These are phyloP conservation scores for Paramyrothecium roridum DNA, from an alignment of 2,329 filamentous ascomycete species.

Conservation along the genomic window DNA sequence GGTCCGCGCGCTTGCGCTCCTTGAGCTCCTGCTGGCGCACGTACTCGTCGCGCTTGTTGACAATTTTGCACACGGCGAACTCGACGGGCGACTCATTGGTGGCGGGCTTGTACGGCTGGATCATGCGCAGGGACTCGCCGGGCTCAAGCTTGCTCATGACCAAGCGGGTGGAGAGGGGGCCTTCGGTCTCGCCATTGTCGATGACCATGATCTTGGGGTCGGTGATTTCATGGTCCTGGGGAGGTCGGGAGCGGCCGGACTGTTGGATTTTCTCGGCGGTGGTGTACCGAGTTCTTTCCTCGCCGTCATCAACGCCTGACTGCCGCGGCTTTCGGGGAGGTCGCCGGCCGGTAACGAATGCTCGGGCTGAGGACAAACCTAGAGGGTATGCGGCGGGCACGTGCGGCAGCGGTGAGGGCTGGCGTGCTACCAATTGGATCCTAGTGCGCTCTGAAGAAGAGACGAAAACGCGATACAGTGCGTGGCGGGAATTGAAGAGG, in stretches of 20 bases:
- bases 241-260: conserved; percentile 32
- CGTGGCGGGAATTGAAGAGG: conserved; percentile 40
- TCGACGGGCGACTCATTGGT: conserved; percentile 18
- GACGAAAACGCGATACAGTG: conserved; percentile 46
- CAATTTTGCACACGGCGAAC: conserved; percentile 67
- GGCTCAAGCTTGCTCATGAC: conserved; percentile 38
- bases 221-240: conserved; percentile 42
- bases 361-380: conserved; percentile 12
- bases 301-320: conserved; percentile 12
- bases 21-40: conserved; percentile 38
- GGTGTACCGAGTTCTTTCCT: conserved; percentile 29
- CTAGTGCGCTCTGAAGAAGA: conserved; percentile 26
- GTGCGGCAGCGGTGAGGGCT: conserved; percentile 2
- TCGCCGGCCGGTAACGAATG: neutral
- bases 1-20: conserved; percentile 23
- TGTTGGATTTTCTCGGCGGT: conserved; percentile 27
- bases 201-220: conserved; percentile 39
- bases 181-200: conserved; percentile 32
- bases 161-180: conserved; percentile 30
- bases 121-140: conserved; percentile 37
- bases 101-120: conserved; percentile 32
- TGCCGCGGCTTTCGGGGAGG: conserved; percentile 5
- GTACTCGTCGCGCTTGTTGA: conserved; percentile 53
- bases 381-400: conserved; percentile 2
- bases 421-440: conserved; percentile 12